Evolutionary conservation across 2,329 filamentous ascomycete species (phyloP).

Genomic region (Colletotrichum abscissum): DNA sequence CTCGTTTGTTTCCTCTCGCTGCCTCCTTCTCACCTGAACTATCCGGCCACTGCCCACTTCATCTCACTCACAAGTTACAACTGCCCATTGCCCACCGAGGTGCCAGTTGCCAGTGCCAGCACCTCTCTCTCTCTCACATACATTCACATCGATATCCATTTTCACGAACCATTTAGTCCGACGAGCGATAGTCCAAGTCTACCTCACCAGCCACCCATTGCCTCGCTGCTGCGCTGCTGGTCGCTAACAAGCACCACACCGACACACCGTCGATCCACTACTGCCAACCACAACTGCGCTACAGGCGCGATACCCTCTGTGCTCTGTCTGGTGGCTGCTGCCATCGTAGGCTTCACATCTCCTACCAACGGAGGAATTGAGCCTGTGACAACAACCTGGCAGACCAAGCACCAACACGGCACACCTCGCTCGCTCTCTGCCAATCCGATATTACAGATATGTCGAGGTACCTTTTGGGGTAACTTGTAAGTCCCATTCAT

Average conservation of each 20-base stretch:
- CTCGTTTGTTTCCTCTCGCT: slow-evolving; percentile 2
- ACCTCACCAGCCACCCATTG: background rate
- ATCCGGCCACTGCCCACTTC: background rate
- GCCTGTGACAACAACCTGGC: background rate
- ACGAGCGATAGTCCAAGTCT: too few species aligned
- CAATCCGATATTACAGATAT: background rate
- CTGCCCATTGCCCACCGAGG: too few species aligned
- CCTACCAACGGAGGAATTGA: background rate
- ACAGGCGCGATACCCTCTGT: slow-evolving; percentile 5
- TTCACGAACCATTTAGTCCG: background rate
- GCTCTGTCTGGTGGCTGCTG: slow-evolving; percentile 13
- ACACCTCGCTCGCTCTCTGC: background rate
- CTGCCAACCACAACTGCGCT: slow-evolving; percentile 22
- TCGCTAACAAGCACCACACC: background rate
- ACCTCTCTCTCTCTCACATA: too few species aligned
- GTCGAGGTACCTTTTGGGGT: background rate
- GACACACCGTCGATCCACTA: slow-evolving; percentile 8
- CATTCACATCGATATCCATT: background rate
- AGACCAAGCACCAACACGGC: background rate
- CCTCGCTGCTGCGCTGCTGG: background rate
- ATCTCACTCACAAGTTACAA: too few species aligned
- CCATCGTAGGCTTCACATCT: slow-evolving; percentile 17
- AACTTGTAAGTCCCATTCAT: too few species aligned
- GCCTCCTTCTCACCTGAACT: slow-evolving; percentile 19
- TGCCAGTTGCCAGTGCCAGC: too few species aligned